A percentile compares a stretch with the other conserved stretches of the same genome.
Conservation (phyloP, 2,329 filamentous ascomycete species). For the Diaporthe sp. region DNA sequence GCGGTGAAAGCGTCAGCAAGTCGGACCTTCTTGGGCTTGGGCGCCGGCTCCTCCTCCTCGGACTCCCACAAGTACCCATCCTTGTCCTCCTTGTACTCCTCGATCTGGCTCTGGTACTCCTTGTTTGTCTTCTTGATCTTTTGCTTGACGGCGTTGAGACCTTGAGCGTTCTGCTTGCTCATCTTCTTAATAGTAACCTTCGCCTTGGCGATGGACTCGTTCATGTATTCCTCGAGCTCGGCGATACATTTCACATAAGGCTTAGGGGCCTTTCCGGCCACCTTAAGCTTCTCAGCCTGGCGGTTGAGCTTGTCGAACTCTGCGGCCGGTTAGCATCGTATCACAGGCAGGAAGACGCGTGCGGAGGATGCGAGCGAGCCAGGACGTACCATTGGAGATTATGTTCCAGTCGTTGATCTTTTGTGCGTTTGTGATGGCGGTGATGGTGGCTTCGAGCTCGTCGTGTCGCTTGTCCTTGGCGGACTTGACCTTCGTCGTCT, state of each 20-base stretch:
- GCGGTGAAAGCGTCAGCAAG: conserved; percentile 61
- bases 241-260: conserved; percentile 92
- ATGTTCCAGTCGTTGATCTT: conserved; percentile 99
- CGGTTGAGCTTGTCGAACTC: conserved; percentile 96
- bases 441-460: conserved; percentile 91
- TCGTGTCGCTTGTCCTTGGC: conserved; percentile 98
- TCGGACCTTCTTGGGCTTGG: conserved; percentile 66
- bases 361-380: neutral
- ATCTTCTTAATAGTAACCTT: conserved; percentile 98
- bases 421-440: conserved; percentile 93
- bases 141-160: conserved; percentile 97
- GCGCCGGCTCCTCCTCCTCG: conserved; percentile 77
- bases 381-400: conserved; percentile 85
- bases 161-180: conserved; percentile 95
- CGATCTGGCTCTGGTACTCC: conserved; percentile 89
- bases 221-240: conserved; percentile 94
- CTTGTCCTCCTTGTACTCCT: conserved; percentile 87
- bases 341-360: neutral
- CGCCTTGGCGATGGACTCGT: conserved; percentile 93
- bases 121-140: conserved; percentile 99
- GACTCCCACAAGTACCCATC: conserved; percentile 86
- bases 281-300: conserved; percentile 83
- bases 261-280: conserved; percentile 86
- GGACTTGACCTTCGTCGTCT: conserved; percentile 90
- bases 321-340: conserved; percentile 54